Base-by-base conservation (phyloP, 805 yeast species). In the Hanseniaspora singularis region DNA sequence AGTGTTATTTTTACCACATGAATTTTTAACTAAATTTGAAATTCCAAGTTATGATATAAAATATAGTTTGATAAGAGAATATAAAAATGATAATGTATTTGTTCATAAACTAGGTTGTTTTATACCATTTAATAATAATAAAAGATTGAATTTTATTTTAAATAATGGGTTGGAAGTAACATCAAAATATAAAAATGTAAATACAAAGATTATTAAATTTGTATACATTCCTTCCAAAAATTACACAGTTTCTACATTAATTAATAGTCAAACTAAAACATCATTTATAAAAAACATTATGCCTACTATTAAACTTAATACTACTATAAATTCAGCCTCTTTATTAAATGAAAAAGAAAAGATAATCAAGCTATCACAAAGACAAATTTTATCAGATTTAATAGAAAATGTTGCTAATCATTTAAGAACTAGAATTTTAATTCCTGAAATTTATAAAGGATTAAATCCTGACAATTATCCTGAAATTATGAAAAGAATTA, bases 121-220 rank as follows among this genome's bases (percentile, higher is more conserved):
- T 54, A 67, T 85, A 32, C 77, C 83, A 1, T 86, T 86, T 61
- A 76, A 77, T 53, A 68, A 59, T 41, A 42, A 55, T 16, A 38
- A 72, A 11, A 22, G 41, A 22, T 18, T 44, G 19, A 44, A 44
- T 24, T 44, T 44, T 24, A 44, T 44, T 44, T 15, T 60, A 70
- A 12, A 62, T 62, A 30, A 83, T 79, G 51, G 80, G 84, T 26
- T 72, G 72, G 51, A 60, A 67, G 27, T 81, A 85, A 53, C 80
- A 71, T 54, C 81, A 76, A 59, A 83, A 81, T 60, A 83, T 84
- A 0, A 60, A 67, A 18, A 63, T 64, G 24, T 65, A 77, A 26
- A 62, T 62, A 39, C 73, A 67, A 24, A 74, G 65, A 51, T 66
- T 68, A 31, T 58, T 78, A 61, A 68, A 62, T 51, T 79, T 80